Percentiles rank a stretch among this genome's conserved stretches.
Conservation (phyloP, 257 asterid genomes). For the Petunia axillaris region DNA sequence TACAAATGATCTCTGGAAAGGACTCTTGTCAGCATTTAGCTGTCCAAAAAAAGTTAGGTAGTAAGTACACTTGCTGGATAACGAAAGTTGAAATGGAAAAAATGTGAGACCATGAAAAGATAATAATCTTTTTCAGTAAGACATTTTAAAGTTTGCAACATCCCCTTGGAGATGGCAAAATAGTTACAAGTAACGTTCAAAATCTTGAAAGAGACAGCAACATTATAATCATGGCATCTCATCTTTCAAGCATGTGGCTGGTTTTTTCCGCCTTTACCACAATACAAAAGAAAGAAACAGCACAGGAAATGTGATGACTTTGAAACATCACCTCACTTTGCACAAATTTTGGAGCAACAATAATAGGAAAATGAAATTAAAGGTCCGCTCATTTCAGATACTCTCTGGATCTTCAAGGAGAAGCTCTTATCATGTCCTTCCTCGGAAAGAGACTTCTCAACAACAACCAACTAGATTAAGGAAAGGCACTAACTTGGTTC, state of each 20-base stretch:
- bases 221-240: slow-evolving; percentile 14
- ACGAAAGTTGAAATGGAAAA: slow-evolving; percentile 5
- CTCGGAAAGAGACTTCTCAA: neutral
- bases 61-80: slow-evolving; percentile 32
- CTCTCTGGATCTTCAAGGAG: neutral
- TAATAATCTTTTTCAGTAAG: neutral
- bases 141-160: neutral
- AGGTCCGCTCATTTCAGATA: neutral
- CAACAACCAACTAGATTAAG: neutral
- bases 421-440: neutral
- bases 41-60: slow-evolving; percentile 44
- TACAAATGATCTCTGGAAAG: slow-evolving; percentile 85
- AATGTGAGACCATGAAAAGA: neutral
- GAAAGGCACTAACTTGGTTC: neutral
- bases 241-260: neutral
- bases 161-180: neutral
- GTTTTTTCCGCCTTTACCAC: neutral
- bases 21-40: slow-evolving; percentile 87
- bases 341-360: neutral
- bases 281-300: slow-evolving; percentile 9
- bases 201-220: slow-evolving; percentile 10
- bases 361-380: neutral
- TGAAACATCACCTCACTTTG: slow-evolving; percentile 9
- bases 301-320: neutral
- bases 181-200: neutral